Percentiles rank a stretch among this genome's conserved stretches.
Evolutionary conservation across 1,284 basidiomycete species (phyloP).

Genomic region (Chalciporus piperatoides): DNA sequence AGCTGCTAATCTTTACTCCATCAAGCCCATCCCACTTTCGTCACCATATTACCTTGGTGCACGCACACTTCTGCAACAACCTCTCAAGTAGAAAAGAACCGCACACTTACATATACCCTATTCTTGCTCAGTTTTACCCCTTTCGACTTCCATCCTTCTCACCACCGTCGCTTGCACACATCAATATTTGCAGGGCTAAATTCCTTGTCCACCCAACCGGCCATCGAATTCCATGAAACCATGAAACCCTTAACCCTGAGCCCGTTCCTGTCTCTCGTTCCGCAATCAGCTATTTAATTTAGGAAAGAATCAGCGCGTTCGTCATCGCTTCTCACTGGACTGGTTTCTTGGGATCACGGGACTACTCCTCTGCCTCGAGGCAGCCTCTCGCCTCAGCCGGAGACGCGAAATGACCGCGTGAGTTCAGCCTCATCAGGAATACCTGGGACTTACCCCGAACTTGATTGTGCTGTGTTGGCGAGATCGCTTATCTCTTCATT

Average conservation of each 20-base stretch:
- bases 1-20: not conserved
- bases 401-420: conserved; percentile 31
- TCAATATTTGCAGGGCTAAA: conserved; percentile 7
- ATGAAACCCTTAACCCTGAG: conserved; percentile 22
- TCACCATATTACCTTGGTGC: not conserved
- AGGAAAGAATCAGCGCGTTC: not conserved
- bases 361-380: conserved; percentile 28
- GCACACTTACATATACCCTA: not conserved
- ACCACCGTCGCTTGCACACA: not conserved
- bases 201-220: conserved; percentile 16
- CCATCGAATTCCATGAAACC: conserved; percentile 10
- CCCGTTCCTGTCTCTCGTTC: conserved; percentile 22
- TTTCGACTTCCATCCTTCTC: not conserved
- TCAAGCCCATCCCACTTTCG: not conserved
- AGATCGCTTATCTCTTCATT: not conserved
- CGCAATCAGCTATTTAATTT: conserved; percentile 6
- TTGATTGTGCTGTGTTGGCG: not conserved
- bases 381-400: conserved; percentile 15
- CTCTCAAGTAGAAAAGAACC: not conserved
- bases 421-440: conserved; percentile 13
- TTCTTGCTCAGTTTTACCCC: not conserved
- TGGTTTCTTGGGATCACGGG: conserved; percentile 20
- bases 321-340: conserved; percentile 14
- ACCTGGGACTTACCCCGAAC: conserved; percentile 6
- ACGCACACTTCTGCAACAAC: too few species aligned